These are phyloP conservation scores for Pleoardoris graminearum DNA, from an alignment of 2,329 filamentous ascomycete species.

Conservation along the genomic window DNA sequence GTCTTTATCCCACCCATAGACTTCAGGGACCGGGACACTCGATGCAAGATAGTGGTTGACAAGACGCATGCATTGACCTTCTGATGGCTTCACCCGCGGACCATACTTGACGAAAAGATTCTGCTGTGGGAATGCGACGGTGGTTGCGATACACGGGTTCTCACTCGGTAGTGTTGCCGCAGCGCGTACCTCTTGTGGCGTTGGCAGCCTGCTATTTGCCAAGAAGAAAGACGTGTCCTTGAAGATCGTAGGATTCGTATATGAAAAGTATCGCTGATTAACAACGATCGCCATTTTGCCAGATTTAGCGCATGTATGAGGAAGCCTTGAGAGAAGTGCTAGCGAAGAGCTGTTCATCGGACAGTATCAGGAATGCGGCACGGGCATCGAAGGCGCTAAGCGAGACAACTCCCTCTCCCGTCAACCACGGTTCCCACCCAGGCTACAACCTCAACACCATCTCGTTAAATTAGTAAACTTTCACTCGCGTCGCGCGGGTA, in stretches of 20 bases:
- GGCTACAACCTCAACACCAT: too few species aligned
- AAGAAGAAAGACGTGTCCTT: not conserved
- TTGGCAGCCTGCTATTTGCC: not conserved
- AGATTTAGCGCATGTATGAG: not conserved
- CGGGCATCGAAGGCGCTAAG: not conserved
- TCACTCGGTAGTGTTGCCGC: not conserved
- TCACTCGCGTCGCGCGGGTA: too few species aligned
- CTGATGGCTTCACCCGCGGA: not conserved
- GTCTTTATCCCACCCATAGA: conserved; percentile 44
- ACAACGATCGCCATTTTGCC: not conserved
- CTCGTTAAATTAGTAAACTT: too few species aligned
- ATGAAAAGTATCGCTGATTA: not conserved
- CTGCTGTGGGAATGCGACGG: not conserved
- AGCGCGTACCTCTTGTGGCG: not conserved
- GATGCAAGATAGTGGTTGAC: not conserved
- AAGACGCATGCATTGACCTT: not conserved
- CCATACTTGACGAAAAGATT: not conserved
- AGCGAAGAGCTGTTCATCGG: not conserved
- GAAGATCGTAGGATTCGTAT: not conserved
- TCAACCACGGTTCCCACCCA: too few species aligned
- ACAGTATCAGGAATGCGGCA: not conserved
- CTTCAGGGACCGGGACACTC: conserved; percentile 41
- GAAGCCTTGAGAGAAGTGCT: not conserved
- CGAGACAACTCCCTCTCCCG: too few species aligned
- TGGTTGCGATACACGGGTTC: not conserved